These are phyloP conservation scores for Naegleria fowleri DNA, from an alignment of 208 protist genomes.

Conservation along the genomic window DNA sequence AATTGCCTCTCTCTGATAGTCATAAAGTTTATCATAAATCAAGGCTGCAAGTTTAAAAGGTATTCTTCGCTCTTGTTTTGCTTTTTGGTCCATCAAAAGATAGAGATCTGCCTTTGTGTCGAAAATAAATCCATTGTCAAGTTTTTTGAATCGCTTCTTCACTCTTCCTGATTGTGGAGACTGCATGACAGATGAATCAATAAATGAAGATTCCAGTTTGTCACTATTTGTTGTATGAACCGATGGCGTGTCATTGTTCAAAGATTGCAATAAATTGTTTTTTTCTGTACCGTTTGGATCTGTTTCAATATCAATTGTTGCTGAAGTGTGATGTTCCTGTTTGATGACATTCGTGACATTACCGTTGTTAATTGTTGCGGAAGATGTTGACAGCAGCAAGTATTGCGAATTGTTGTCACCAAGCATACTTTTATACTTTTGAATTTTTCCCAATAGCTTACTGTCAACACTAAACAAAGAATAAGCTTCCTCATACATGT, in stretches of 20 bases:
- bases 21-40: conserved; percentile 18
- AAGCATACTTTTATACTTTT: background rate
- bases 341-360: background rate
- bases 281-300: too few species aligned
- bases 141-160: background rate
- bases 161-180: background rate
- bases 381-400: background rate
- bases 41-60: background rate
- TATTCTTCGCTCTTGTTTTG: background rate
- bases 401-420: background rate
- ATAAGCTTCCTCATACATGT: background rate
- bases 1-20: background rate
- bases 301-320: background rate
- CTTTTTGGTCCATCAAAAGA: background rate
- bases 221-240: background rate
- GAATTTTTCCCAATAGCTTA: background rate
- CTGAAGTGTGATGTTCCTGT: background rate
- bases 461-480: background rate
- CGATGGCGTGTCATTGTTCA: background rate
- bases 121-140: background rate
- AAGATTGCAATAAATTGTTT: too few species aligned
- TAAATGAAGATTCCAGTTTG: background rate
- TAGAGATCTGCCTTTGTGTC: background rate
- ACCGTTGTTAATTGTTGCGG: background rate
- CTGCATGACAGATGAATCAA: background rate